Evolutionary conservation across 169 alveolate genomes (phyloP), one percentile per base, ranked within the genome.

Genomic region (Babesia ovis): DNA sequence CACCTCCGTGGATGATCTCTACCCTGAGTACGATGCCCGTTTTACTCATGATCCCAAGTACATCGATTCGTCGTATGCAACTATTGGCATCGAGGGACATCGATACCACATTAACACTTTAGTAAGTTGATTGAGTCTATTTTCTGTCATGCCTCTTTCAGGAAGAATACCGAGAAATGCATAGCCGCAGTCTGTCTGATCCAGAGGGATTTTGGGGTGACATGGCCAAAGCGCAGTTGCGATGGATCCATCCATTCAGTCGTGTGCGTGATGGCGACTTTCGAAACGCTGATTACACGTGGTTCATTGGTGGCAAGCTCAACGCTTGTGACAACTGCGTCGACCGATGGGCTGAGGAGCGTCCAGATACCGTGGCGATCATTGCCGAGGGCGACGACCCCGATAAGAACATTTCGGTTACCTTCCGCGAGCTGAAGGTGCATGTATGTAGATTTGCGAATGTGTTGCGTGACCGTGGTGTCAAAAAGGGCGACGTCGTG

Each of bases 401-500:
- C 32, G 74, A 85, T 29, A 84, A 89, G 51, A 80, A 48, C 61
- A 75, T 77, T 34, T 74, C 61, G 31, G 82, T 94, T 54, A 93
- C 93, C 22, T 94, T 90, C 71, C 79, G 77, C 42, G 91, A 87
- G 74, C 88, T 94, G 45, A 88, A 80, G 41, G 83, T 90, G 50
- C 77, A 73, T 45, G 90, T 91, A 1, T 92, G 97, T 59, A 90
- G 91, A 73, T 89, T 94, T 66, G 97, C 99, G 4, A 92, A 94
- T 55, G 94, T 95, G 68, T 90, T 97, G 37, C 87, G 91, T 61
- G 60, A 92, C n/a, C 80, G 89, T 59, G 98, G 98, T 16, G 96
- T 96, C 32, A 71, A 87, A 31, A 96, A 94, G 80, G 98, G 98
- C 48, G 98, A 96, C 82, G 84, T 94, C 67, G 98, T 97, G 3